These are phyloP conservation scores for Suhomyces chickasaworum DNA, from an alignment of 1,139 yeast species.

Conservation along the genomic window DNA sequence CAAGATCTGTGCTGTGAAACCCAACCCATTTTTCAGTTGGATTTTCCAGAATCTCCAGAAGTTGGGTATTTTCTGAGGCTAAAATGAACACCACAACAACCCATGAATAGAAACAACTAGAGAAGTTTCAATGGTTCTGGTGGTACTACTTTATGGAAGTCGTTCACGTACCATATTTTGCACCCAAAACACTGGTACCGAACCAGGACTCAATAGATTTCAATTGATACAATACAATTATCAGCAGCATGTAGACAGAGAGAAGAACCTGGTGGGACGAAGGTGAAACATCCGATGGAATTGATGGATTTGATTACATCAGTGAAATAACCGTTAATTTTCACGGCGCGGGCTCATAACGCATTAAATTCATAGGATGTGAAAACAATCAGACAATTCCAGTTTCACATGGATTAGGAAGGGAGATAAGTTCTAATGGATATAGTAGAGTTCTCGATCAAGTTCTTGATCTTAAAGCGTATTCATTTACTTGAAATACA, in stretches of 20 bases:
- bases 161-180: constrained; percentile 1
- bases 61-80: constrained; percentile 32
- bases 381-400: no score
- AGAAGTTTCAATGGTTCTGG: neutral
- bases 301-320: no score
- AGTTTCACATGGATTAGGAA: no score
- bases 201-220: neutral
- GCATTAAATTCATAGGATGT: no score
- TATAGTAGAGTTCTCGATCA: no score
- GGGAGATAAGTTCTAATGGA: no score
- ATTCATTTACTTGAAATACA: no score
- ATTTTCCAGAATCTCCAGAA: constrained; percentile 36
- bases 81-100: neutral
- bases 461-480: no score
- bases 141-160: neutral
- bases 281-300: no score
- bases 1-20: constrained; percentile 18
- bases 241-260: neutral
- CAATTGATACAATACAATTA: neutral
- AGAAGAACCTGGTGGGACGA: no score
- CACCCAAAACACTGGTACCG: neutral
- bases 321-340: no score
- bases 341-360: no score
- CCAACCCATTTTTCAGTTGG: constrained; percentile 23
- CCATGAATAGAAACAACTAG: neutral